Evolutionary conservation across 176 grass and related monocot species (phyloP).

Genomic region (Pontederia paniculata): DNA sequence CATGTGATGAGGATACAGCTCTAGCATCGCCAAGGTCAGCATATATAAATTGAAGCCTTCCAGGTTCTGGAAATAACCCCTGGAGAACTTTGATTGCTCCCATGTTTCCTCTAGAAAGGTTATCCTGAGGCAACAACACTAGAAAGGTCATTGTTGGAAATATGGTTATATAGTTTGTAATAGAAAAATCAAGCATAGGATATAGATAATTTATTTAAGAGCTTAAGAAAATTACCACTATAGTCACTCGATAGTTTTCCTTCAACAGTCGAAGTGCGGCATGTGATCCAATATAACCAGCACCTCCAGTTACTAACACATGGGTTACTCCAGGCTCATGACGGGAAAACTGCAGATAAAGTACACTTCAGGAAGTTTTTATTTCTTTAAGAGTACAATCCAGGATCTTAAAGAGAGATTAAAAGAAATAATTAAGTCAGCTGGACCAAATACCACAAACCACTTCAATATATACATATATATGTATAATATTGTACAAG

Average conservation of each 20-base stretch:
- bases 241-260: constrained; percentile 86
- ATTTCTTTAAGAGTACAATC: not conserved
- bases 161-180: not conserved
- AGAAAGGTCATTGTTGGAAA: not conserved
- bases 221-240: constrained; percentile 70
- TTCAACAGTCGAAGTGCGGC: constrained; percentile 82
- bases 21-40: constrained; percentile 86
- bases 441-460: too few species aligned
- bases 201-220: not conserved
- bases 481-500: too few species aligned
- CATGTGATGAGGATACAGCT: constrained; percentile 53
- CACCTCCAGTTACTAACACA: constrained; percentile 94
- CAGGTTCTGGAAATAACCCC: constrained; percentile 61
- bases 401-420: not conserved
- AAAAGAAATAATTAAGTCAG: not conserved
- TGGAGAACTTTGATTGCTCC: constrained; percentile 75
- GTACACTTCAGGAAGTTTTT: constrained; percentile 4
- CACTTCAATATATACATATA: too few species aligned
- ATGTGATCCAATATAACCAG: constrained; percentile 92
- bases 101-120: constrained; percentile 94
- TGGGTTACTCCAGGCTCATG: constrained; percentile 87
- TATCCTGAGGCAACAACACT: constrained; percentile 48
- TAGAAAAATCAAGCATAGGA: not conserved
- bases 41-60: constrained; percentile 97
- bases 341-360: constrained; percentile 63